phyloP scores from a whole-genome alignment of 129 eudicot genomes.

The Pulicaria dysenterica region DNA sequence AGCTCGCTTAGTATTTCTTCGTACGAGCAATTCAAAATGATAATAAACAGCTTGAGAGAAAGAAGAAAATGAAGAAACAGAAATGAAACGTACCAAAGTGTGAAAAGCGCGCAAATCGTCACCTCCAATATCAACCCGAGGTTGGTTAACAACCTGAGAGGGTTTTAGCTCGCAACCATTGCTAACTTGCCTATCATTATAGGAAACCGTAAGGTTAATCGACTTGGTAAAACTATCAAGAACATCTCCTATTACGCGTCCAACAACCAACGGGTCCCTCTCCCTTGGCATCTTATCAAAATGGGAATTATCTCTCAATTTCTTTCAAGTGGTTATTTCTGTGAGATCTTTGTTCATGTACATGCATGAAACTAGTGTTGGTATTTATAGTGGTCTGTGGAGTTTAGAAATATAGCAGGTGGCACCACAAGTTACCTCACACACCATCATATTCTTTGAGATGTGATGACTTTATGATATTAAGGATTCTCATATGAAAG shows the following conservation, averaged over 20 bases:
- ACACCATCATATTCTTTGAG: slow-evolving; percentile 33
- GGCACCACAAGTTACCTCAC: slow-evolving; percentile 25
- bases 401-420: slow-evolving; percentile 26
- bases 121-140: slow-evolving; percentile 79
- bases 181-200: slow-evolving; percentile 41
- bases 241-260: slow-evolving; percentile 69
- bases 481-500: slow-evolving; percentile 27
- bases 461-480: slow-evolving; percentile 24
- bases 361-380: slow-evolving; percentile 27
- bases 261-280: slow-evolving; percentile 65
- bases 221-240: slow-evolving; percentile 60
- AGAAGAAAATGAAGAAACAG: background rate
- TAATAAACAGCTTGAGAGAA: background rate
- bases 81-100: slow-evolving; percentile 51
- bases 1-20: background rate
- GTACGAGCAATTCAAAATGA: background rate
- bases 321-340: background rate
- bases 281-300: slow-evolving; percentile 46
- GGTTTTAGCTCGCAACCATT: slow-evolving; percentile 79
- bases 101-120: slow-evolving; percentile 70
- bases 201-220: slow-evolving; percentile 42
- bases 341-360: slow-evolving; percentile 11
- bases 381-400: slow-evolving; percentile 36
- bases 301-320: background rate
- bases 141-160: slow-evolving; percentile 66